Percentiles rank a stretch among this genome's conserved stretches.
Conservation (phyloP, 1,284 basidiomycete species). For the Kalmanozyma brasiliensis region DNA sequence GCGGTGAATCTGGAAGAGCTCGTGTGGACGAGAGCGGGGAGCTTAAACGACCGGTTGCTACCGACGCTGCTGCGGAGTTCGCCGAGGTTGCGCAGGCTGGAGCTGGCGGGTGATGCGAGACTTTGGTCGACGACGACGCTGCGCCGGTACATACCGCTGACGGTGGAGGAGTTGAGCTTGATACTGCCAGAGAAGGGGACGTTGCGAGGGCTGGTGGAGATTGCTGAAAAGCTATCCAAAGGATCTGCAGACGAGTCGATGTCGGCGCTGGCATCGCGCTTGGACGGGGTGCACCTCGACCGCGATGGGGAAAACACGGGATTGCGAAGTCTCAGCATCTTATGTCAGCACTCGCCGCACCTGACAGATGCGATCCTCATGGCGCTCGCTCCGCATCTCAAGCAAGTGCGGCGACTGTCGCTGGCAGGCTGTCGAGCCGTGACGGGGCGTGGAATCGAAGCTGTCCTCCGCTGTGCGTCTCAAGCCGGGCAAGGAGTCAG, state of each 20-base stretch:
- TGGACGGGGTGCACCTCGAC: slow-evolving; percentile 4
- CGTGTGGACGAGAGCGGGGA: slow-evolving; percentile 64
- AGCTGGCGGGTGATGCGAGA: slow-evolving; percentile 59
- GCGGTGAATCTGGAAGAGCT: slow-evolving; percentile 50
- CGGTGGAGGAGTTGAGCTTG: slow-evolving; percentile 32
- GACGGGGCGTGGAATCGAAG: slow-evolving; percentile 46
- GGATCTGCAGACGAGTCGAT: neutral
- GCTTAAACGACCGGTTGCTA: slow-evolving; percentile 59
- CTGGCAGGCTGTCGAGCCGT: slow-evolving; percentile 61
- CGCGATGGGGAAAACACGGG: slow-evolving; percentile 16
- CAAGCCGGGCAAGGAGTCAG: slow-evolving; percentile 18
- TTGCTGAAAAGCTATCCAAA: slow-evolving; percentile 31
- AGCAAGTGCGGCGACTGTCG: slow-evolving; percentile 43
- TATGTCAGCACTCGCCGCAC: slow-evolving; percentile 53
- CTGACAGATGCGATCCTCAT: slow-evolving; percentile 50
- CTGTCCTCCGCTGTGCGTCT: slow-evolving; percentile 36
- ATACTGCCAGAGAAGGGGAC: slow-evolving; percentile 45
- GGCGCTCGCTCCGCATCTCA: slow-evolving; percentile 44
- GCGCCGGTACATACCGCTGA: slow-evolving; percentile 27
- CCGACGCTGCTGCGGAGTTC: slow-evolving; percentile 37
- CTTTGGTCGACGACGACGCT: slow-evolving; percentile 54
- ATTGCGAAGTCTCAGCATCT: slow-evolving; percentile 41
- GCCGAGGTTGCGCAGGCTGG: slow-evolving; percentile 39
- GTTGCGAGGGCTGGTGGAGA: slow-evolving; percentile 30
- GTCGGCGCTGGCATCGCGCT: slow-evolving; percentile 1